Evolutionary conservation across 2,329 filamentous ascomycete species (phyloP).

Genomic region (Metarhizium brunneum): DNA sequence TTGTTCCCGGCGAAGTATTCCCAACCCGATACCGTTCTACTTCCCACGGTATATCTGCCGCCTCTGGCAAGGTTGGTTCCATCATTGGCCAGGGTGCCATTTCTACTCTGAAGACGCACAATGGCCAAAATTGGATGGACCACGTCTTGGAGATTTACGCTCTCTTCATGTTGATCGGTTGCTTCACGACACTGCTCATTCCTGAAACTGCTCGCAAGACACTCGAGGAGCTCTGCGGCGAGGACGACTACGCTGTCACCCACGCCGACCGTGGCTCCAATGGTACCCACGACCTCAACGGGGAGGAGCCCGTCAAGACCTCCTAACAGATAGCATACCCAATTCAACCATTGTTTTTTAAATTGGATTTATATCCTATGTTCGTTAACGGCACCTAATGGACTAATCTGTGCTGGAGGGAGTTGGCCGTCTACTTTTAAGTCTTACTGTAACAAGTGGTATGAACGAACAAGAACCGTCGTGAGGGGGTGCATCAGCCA

Average conservation of each 20-base stretch:
- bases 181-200: slow-evolving; percentile 60
- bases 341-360: not conserved
- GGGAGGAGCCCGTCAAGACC: slow-evolving; percentile 4
- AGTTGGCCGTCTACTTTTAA: not conserved
- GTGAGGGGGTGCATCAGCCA: not conserved
- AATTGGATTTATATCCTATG: not conserved
- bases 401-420: not conserved
- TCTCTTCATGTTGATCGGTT: slow-evolving; percentile 67
- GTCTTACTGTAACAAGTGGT: not conserved
- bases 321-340: not conserved
- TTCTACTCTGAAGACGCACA: slow-evolving; percentile 34
- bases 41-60: slow-evolving; percentile 48
- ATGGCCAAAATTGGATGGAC: slow-evolving; percentile 56
- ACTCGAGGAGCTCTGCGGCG: slow-evolving; percentile 50
- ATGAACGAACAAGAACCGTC: not conserved
- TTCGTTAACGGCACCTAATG: not conserved
- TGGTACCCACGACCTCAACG: not conserved
- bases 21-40: slow-evolving; percentile 48
- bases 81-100: slow-evolving; percentile 51
- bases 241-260: slow-evolving; percentile 21
- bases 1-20: slow-evolving; percentile 48
- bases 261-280: not conserved
- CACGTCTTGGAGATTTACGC: slow-evolving; percentile 69
- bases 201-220: slow-evolving; percentile 69
- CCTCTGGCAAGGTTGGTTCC: slow-evolving; percentile 45